Evolutionary conservation across 208 protist species (phyloP).

Genomic region (Leishmania martiniquensis): DNA sequence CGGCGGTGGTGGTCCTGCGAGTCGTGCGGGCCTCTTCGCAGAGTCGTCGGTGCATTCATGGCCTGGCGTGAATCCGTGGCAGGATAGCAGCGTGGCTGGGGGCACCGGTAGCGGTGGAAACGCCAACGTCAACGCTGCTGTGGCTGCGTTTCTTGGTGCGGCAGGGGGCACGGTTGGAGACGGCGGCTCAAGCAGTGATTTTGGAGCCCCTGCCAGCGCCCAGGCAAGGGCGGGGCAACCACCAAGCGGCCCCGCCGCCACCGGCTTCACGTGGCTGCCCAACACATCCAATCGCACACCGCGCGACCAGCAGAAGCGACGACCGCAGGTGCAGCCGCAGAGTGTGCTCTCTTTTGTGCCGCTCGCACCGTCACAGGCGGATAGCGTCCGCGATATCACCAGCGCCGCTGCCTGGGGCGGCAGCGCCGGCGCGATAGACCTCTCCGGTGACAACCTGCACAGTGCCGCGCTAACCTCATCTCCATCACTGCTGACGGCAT

Average conservation of each 20-base stretch:
- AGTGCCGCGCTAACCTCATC: background rate
- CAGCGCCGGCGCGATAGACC: background rate
- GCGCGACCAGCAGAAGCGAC: slow-evolving; percentile 18
- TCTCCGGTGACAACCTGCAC: background rate
- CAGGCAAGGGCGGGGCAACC: background rate
- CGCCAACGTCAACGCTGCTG: slow-evolving; percentile 5
- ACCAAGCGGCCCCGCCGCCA: background rate
- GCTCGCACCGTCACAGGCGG: background rate
- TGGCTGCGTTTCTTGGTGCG: slow-evolving; percentile 6
- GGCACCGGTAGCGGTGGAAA: background rate
- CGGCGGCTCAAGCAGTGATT: background rate
- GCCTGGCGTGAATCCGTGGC: slow-evolving; percentile 20
- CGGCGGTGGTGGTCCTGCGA: background rate
- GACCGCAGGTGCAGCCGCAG: slow-evolving; percentile 9
- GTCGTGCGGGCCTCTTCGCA: background rate
- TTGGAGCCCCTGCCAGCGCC: background rate
- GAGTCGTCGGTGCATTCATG: slow-evolving; percentile 12
- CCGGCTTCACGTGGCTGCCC: slow-evolving; percentile 20
- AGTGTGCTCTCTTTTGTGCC: background rate
- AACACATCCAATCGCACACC: slow-evolving; percentile 22
- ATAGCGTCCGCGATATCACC: background rate
- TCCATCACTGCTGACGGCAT: background rate
- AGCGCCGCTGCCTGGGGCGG: background rate
- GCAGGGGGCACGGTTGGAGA: background rate
- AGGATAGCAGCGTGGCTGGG: background rate